Evolutionary conservation across 1,284 basidiomycete species (phyloP), one percentile per base, ranked within the genome.

Genomic region (Boletus nobilissimus): DNA sequence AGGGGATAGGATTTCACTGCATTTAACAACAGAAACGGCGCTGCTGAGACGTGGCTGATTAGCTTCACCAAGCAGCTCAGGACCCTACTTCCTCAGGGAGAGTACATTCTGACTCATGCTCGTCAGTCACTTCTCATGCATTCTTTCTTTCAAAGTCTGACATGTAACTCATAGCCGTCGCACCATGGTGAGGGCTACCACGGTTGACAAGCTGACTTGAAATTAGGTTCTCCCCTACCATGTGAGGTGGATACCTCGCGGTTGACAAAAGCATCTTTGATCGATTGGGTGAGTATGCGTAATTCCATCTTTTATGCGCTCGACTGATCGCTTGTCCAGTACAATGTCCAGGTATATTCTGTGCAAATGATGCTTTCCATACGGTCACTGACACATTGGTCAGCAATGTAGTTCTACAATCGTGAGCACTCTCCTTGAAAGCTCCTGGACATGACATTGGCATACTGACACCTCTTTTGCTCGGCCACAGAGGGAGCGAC

Each of bases 161-260:
- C 43, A 6, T 51, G 13, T 70, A 16, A n/a, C 4, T 63, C 19
- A 14, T 63, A 85, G 84, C 84, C 7, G 80, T 85, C 29, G 84
- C 83, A 26, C 84, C 83, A 32, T 84, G 84, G 84, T 83, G 32
- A 81, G 77, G n/a, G 24, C 13, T 16, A 64, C 24, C 4, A 38
- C 18, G 2, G 34, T 63, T 13, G 18, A 11, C 72, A 40, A n/a
- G 14, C 64, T 80, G 19, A 75, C 48, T 34, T 4, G 72, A 22
- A 69, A 54, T 22, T 68, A 83, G 81, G 79, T 85, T 83, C 72
- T 79, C 80, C 16, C 70, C 75, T 10, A 43, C 7, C 0, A 65
- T 72, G 38, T 84, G 83, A 78, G 92, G 92, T 67, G 92, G 90
- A 48, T 94, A 94, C 82, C 87, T 93, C 46, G 88, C 87, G 57